Conservation (phyloP, 2,329 filamentous ascomycete genomes). For the Chalaropsis ovoidea region DNA sequence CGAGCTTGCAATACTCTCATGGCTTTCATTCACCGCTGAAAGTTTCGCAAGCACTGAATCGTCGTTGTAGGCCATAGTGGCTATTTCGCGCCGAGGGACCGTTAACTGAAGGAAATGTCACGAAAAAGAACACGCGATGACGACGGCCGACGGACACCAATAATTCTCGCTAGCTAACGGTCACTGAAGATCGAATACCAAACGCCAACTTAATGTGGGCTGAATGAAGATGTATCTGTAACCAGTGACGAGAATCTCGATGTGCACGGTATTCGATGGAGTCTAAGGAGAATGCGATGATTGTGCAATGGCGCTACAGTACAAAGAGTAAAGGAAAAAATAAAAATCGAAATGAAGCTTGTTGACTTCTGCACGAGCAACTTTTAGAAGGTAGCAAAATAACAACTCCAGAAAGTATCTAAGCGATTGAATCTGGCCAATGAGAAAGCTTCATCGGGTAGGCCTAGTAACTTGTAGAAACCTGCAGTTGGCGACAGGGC, state of each 20-base stretch:
- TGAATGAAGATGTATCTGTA: neutral
- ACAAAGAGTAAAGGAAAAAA: neutral
- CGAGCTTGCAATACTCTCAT: conserved; percentile 91
- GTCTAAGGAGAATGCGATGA: neutral
- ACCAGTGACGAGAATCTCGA: neutral
- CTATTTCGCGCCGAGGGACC: neutral
- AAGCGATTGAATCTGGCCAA: conserved; percentile 18
- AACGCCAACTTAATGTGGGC: neutral
- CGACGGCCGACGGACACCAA: neutral
- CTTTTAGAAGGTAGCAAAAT: conserved; percentile 5
- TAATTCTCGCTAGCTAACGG: neutral
- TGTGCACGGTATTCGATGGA: neutral
- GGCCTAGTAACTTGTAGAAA: neutral
- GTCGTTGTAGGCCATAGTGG: conserved; percentile 81
- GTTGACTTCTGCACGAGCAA: conserved; percentile 9
- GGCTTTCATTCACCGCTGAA: conserved; percentile 88
- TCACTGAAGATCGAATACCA: neutral
- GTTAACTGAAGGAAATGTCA: neutral
- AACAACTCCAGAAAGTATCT: neutral
- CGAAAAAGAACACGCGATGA: neutral
- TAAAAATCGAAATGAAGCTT: conserved; percentile 4
- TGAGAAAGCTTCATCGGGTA: neutral
- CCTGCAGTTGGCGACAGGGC: neutral
- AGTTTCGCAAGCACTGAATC: conserved; percentile 92
- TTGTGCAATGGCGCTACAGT: neutral